Conservation (phyloP, 305 asterid species). For the Euphrasia arctica region DNA sequence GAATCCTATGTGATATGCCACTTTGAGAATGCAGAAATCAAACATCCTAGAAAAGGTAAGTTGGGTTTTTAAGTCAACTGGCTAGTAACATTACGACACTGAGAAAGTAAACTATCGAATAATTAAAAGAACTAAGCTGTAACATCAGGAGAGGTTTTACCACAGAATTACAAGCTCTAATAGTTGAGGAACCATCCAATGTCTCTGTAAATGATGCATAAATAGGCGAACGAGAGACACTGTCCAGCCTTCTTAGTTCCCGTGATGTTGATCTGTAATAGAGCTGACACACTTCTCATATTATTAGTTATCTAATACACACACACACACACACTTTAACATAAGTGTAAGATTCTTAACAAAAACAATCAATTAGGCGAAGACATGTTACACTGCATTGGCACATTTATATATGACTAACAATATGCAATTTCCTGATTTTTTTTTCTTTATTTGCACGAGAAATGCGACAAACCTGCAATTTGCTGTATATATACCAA, state of each 20-base stretch:
- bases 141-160: slow-evolving; percentile 36
- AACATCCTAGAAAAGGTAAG: no score
- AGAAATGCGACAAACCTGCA: background rate
- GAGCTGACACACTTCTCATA: slow-evolving; percentile 48
- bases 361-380: background rate
- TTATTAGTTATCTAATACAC: slow-evolving; percentile 28
- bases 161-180: slow-evolving; percentile 77
- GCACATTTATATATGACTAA: background rate
- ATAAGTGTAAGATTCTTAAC: background rate
- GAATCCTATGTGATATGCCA: no score
- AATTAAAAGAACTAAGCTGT: background rate
- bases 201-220: slow-evolving; percentile 96
- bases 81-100: background rate
- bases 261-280: slow-evolving; percentile 97
- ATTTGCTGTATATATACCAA: slow-evolving; percentile 47
- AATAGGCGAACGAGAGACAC: slow-evolving; percentile 96
- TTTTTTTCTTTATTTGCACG: background rate
- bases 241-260: slow-evolving; percentile 92
- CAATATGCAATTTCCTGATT: background rate
- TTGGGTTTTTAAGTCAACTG: background rate
- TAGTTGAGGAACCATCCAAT: slow-evolving; percentile 89
- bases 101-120: background rate
- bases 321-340: background rate
- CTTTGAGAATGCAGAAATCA: no score
- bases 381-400: background rate